These are phyloP conservation scores for Pleurotus pulmonarius DNA, from an alignment of 768 basidiomycete species.

Conservation along the genomic window DNA sequence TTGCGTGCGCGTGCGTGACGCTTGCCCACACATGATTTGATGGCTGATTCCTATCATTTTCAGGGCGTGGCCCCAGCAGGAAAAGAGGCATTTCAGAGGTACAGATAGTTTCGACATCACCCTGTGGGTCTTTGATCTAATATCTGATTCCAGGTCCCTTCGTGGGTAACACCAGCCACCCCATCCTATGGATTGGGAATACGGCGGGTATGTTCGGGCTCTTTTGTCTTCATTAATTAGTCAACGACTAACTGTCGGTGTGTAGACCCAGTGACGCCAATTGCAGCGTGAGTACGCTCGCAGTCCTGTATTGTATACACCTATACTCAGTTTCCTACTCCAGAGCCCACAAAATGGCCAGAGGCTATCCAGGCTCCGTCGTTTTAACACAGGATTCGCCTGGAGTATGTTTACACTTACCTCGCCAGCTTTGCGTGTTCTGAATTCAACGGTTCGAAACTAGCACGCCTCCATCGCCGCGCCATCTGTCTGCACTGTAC, in stretches of 20 bases:
- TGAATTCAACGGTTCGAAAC: not conserved
- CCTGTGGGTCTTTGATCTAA: too few relatives aligned
- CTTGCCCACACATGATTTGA: not conserved
- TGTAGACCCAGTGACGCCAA: slow-evolving; percentile 17
- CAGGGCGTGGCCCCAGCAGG: slow-evolving; percentile 24
- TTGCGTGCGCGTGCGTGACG: slow-evolving; percentile 16
- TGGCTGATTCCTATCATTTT: not conserved
- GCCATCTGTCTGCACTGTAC: slow-evolving; percentile 19
- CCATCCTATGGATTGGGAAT: slow-evolving; percentile 36
- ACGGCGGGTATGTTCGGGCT: slow-evolving; percentile 23
- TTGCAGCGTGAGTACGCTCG: not conserved
- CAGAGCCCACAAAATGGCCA: slow-evolving; percentile 37
- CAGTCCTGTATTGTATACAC: not conserved
- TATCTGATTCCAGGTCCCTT: slow-evolving; percentile 24
- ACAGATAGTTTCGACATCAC: not conserved
- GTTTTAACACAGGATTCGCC: slow-evolving; percentile 39
- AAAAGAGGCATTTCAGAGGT: slow-evolving; percentile 19
- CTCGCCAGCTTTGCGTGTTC: not conserved
- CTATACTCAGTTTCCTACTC: not conserved
- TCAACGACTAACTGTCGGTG: too few relatives aligned
- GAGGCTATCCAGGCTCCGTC: slow-evolving; percentile 31
- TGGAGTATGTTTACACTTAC: slow-evolving; percentile 24
- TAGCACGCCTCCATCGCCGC: slow-evolving; percentile 18
- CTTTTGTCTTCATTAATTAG: too few relatives aligned
- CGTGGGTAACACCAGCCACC: slow-evolving; percentile 32